A percentile compares a stretch with the other conserved stretches of the same genome.
phyloP scores from a whole-genome alignment of 352 stramenopile genomes.

The Phytophthora syringae region DNA sequence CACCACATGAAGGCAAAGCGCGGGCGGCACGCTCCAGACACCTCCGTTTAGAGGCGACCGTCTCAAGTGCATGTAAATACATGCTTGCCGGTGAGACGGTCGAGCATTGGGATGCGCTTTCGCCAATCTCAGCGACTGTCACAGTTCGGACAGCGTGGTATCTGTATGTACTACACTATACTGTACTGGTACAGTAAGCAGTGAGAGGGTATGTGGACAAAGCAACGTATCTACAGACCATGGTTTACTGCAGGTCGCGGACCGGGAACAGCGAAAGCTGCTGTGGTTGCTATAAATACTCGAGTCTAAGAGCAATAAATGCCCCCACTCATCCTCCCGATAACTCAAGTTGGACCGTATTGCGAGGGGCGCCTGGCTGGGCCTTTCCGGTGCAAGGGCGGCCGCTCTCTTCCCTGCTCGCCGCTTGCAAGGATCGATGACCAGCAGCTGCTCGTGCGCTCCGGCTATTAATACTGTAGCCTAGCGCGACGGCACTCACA shows the following conservation, averaged over 20 bases:
- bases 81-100: not conserved
- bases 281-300: too few relatives aligned
- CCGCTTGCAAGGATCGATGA: constrained; percentile 15
- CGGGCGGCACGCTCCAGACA: not conserved
- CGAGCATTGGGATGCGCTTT: constrained; percentile 13
- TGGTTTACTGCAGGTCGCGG: not conserved
- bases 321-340: constrained; percentile 12
- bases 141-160: too few relatives aligned
- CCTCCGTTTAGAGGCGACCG: constrained; percentile 36
- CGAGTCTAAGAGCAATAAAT: too few relatives aligned
- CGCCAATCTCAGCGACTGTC: constrained; percentile 30
- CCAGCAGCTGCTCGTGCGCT: constrained; percentile 24
- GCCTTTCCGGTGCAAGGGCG: constrained; percentile 24
- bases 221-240: not conserved
- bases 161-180: too few relatives aligned
- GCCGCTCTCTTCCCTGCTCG: constrained; percentile 19
- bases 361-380: constrained; percentile 7
- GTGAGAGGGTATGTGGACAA: not conserved
- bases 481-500: constrained; percentile 6
- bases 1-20: constrained; percentile 23
- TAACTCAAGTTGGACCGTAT: constrained; percentile 19
- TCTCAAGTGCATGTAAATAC: too few relatives aligned
- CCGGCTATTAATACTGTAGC: constrained; percentile 15
- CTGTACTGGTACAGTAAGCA: not conserved
- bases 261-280: not conserved